A percentile compares a stretch with the other conserved stretches of the same genome.
phyloP scores from a whole-genome alignment of 352 stramenopile species.

The Pythium periplocum region DNA sequence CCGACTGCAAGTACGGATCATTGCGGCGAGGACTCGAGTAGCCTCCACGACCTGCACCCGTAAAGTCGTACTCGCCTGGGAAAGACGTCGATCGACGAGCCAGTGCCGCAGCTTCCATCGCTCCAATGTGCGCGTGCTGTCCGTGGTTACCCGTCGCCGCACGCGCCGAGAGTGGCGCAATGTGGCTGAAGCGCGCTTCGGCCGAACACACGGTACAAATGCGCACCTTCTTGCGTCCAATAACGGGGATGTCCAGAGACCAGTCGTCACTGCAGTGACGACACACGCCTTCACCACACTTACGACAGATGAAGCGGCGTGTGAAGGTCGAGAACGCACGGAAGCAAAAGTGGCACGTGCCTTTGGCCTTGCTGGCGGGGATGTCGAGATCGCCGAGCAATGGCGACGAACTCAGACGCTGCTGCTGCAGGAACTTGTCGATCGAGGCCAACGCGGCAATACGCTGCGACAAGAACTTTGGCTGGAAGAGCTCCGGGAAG shows the following conservation, averaged over 20 bases:
- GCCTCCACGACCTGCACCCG: no score
- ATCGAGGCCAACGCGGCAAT: slow-evolving; percentile 64
- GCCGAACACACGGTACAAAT: slow-evolving; percentile 84
- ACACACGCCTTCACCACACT: slow-evolving; percentile 75
- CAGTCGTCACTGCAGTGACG: slow-evolving; percentile 76
- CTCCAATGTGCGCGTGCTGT: no score
- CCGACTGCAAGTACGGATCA: slow-evolving; percentile 2
- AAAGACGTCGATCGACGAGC: slow-evolving; percentile 11
- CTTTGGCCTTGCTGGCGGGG: slow-evolving; percentile 20
- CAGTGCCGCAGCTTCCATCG: neutral
- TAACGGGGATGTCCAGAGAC: slow-evolving; percentile 73
- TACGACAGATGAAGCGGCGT: slow-evolving; percentile 61
- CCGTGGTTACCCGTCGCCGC: no score
- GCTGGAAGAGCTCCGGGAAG: slow-evolving; percentile 67
- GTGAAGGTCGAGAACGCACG: slow-evolving; percentile 53
- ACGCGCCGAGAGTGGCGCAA: slow-evolving; percentile 12
- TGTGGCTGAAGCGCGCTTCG: slow-evolving; percentile 56
- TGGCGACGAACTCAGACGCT: slow-evolving; percentile 70
- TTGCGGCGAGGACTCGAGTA: neutral
- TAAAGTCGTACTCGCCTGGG: slow-evolving; percentile 14
- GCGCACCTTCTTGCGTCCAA: slow-evolving; percentile 68
- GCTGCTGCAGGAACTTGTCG: slow-evolving; percentile 74
- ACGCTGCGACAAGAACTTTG: slow-evolving; percentile 56
- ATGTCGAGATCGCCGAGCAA: slow-evolving; percentile 80
- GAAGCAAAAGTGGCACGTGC: slow-evolving; percentile 72